Base-by-base conservation (phyloP, 768 basidiomycete genomes). In the Hericium erinaceus region DNA sequence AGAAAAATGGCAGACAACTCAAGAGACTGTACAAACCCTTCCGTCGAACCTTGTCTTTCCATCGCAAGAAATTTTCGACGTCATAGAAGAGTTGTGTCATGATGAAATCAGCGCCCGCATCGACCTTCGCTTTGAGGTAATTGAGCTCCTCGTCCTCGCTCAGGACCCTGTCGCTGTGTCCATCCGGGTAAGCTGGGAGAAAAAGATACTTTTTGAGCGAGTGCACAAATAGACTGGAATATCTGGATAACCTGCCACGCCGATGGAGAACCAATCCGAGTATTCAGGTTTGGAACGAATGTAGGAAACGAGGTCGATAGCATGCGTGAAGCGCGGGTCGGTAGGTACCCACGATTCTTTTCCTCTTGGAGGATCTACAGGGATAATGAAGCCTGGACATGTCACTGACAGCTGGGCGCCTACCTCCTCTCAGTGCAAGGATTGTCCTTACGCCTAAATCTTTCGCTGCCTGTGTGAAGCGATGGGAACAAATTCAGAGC, bases 31-130 rank as follows among this genome's bases (percentile, higher is more conserved):
- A 15, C 18, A 40, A 58, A 92, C 94, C 95, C 70, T 75, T 83
- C 16, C 72, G 74, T 59, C 93, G 76, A 51, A 94, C 80, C 66
- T 80, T 83, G 64, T 76, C 70, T 22, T 86, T 70, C 97, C 97
- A 99, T 15, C 72, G 65, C 33, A 92, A 69, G 72, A 97, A 98
- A 15, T 80, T 79, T 52, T 93, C 85, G n/a, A 88, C 82, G 67
- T 99, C 95, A 72, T 98, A 99, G 72, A 99, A 99, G 6, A 98
- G 76, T 65, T 99, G 97, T 0, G 97, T 98, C 53, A 98, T 77
- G 59, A 99, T 90, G 68, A 92, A 98, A 65, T 98, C 90, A 2
- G 95, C 95, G 15, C 97, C 97, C 0, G 91, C 93, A 64, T 95
- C 87, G 40, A 97, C 84, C 69, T 98, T 99, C 48, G 79, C 78